Percentiles rank a stretch among this genome's conserved stretches.
Conservation (phyloP, 805 yeast species). For the Saturnispora mendoncae region DNA sequence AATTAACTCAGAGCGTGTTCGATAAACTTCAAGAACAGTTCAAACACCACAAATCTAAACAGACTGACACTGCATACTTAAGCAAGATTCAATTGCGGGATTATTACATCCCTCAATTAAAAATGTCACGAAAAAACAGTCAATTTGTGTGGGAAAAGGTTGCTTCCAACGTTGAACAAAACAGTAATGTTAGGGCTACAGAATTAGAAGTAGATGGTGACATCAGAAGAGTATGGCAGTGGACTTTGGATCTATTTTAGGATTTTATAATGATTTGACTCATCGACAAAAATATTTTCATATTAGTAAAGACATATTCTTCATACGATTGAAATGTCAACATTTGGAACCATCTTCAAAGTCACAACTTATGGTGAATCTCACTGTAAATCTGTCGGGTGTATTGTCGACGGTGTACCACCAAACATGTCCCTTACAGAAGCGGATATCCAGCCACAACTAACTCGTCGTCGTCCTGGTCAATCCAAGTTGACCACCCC, state of each 20-base stretch:
- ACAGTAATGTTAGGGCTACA: constrained; percentile 53
- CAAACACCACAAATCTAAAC: constrained; percentile 26
- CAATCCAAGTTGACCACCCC: constrained; percentile 91
- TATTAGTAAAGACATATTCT: not conserved
- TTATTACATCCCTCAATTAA: constrained; percentile 34
- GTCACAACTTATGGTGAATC: constrained; percentile 98
- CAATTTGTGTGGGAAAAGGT: constrained; percentile 53
- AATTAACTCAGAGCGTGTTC: constrained; percentile 40
- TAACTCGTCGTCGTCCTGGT: constrained; percentile 96
- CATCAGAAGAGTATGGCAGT: constrained; percentile 80
- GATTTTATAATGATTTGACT: constrained; percentile 1
- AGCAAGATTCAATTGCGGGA: constrained; percentile 71
- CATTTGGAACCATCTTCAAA: constrained; percentile 54
- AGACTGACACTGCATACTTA: constrained; percentile 38
- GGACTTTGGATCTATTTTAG: constrained; percentile 44
- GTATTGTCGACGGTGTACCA: constrained; percentile 97
- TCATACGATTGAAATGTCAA: constrained; percentile 42
- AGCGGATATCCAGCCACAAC: constrained; percentile 88
- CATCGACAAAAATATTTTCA: not conserved
- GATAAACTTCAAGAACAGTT: constrained; percentile 42
- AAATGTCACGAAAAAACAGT: constrained; percentile 29
- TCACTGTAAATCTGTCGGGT: constrained; percentile 95
- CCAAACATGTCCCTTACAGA: constrained; percentile 85
- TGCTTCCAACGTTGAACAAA: constrained; percentile 47
- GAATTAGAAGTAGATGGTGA: constrained; percentile 77